A percentile compares a stretch with the other conserved stretches of the same genome.
Evolutionary conservation across 495 filamentous ascomycete species (phyloP).

Genomic region (Penicillium dipodomyicola): DNA sequence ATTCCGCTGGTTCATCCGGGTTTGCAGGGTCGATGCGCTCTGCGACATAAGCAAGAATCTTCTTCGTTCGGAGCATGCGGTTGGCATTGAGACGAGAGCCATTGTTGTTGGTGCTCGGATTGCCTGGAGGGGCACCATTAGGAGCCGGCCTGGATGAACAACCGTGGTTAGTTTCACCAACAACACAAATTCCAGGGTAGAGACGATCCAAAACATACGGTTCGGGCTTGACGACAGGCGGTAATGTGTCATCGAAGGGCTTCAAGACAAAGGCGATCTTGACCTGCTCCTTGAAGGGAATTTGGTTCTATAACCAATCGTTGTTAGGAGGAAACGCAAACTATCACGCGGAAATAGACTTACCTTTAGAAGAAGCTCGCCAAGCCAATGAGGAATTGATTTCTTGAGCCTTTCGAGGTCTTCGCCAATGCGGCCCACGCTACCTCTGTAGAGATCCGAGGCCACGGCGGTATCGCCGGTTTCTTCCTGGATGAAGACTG

Average conservation of each 20-base stretch:
- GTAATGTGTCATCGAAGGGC: constrained; percentile 75
- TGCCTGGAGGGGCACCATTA: constrained; percentile 21
- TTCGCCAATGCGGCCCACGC: constrained; percentile 68
- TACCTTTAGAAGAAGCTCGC: constrained; percentile 80
- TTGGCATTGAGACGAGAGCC: constrained; percentile 93
- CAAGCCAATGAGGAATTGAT: constrained; percentile 84
- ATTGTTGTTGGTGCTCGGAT: constrained; percentile 37
- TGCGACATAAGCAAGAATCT: constrained; percentile 88
- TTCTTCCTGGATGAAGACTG: constrained; percentile 94
- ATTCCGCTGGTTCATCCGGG: constrained; percentile 51
- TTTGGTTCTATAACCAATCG: constrained; percentile 59
- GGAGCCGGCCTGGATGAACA: constrained; percentile 20
- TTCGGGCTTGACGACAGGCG: constrained; percentile 63
- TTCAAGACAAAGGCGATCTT: constrained; percentile 91
- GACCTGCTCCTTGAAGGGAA: constrained; percentile 84
- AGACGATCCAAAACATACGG: constrained; percentile 33
- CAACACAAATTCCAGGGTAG: neutral
- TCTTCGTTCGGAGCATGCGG: constrained; percentile 91
- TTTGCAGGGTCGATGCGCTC: constrained; percentile 76
- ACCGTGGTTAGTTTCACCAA: neutral
- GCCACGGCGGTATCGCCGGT: constrained; percentile 82
- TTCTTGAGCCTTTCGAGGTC: constrained; percentile 84
- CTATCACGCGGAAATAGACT: neutral
- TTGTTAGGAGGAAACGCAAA: neutral
- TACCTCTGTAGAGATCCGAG: constrained; percentile 87